A percentile compares a stretch with the other conserved stretches of the same genome.
phyloP scores from a whole-genome alignment of 345 rosid genomes.

The Salix dunnii region DNA sequence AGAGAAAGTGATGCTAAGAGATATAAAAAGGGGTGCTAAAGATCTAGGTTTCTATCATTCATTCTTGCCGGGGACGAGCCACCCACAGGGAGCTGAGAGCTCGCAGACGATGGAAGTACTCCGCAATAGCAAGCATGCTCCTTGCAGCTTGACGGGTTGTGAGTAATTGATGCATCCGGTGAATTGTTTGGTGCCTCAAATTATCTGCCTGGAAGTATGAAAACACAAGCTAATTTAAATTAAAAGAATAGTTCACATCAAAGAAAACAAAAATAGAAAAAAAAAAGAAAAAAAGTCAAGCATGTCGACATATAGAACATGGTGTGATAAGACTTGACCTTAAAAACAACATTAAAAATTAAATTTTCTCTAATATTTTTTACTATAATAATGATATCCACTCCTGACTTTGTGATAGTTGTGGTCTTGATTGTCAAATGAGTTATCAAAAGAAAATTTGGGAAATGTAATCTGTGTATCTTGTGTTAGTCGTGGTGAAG shows the following conservation, averaged over 20 bases:
- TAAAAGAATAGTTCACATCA: not conserved
- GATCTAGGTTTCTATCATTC: slow-evolving; percentile 11
- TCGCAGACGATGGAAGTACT: slow-evolving; percentile 91
- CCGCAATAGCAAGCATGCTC: slow-evolving; percentile 71
- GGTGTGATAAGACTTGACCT: not conserved
- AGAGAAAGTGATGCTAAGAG: not conserved
- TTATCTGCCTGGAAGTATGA: slow-evolving; percentile 82
- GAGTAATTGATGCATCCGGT: slow-evolving; percentile 63
- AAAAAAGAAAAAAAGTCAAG: not conserved
- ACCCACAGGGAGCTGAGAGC: slow-evolving; percentile 93
- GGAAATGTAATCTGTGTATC: not conserved
- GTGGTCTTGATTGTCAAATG: slow-evolving; percentile 24
- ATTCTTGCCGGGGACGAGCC: slow-evolving; percentile 84
- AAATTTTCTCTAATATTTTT: not conserved
- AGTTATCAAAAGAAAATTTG: slow-evolving; percentile 4
- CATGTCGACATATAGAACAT: not conserved
- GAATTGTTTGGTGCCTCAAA: slow-evolving; percentile 84
- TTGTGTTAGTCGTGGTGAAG: slow-evolving; percentile 3
- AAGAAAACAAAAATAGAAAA: not conserved
- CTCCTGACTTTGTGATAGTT: slow-evolving; percentile 30
- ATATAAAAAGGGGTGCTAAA: slow-evolving; percentile 12
- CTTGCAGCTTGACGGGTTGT: slow-evolving; percentile 87
- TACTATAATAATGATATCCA: slow-evolving; percentile 9
- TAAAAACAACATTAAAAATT: not conserved
- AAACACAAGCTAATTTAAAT: not conserved